Conservation (phyloP, 352 stramenopile genomes). For the Globisporangium orthogonon region DNA sequence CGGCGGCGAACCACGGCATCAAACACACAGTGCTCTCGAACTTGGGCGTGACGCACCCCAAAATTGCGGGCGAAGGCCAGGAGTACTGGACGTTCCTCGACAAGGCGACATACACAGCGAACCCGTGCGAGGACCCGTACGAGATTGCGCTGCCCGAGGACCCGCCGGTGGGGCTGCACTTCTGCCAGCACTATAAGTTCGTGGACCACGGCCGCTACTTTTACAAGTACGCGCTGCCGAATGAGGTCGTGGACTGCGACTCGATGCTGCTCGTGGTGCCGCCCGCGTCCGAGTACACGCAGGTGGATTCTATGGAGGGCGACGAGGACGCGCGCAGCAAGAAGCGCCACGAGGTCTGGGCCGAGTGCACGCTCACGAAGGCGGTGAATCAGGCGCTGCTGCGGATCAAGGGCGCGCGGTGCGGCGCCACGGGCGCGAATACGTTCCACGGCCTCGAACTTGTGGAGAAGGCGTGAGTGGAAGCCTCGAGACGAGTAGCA, state of each 20-base stretch:
- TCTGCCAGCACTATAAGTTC: conserved; percentile 31
- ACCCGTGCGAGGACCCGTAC: conserved; percentile 26
- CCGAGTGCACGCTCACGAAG: conserved; percentile 25
- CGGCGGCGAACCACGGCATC: conserved; percentile 42
- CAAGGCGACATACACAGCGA: conserved; percentile 8
- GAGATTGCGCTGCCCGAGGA: conserved; percentile 28
- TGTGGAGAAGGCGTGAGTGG: not conserved
- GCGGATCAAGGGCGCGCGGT: conserved; percentile 13
- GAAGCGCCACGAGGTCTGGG: conserved; percentile 27
- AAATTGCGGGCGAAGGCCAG: conserved; percentile 10
- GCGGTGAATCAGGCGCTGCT: conserved; percentile 16
- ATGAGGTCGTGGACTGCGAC: conserved; percentile 29
- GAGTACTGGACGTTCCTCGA: conserved; percentile 46
- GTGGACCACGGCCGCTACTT: conserved; percentile 35
- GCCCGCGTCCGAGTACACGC: conserved; percentile 30
- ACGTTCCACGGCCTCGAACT: conserved; percentile 15
- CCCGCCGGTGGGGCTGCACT: conserved; percentile 40
- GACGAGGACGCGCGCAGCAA: conserved; percentile 1
- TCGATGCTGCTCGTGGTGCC: conserved; percentile 32
- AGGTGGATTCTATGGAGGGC: conserved; percentile 1
- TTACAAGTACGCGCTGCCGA: conserved; percentile 45
- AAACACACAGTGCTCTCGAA: conserved; percentile 47
- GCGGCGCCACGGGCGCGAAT: conserved; percentile 11
- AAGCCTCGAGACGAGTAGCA: no score
- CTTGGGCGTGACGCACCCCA: conserved; percentile 37